Evolutionary conservation across 2,329 filamentous ascomycete species (phyloP).

Genomic region (Neonectria neomacrospora): DNA sequence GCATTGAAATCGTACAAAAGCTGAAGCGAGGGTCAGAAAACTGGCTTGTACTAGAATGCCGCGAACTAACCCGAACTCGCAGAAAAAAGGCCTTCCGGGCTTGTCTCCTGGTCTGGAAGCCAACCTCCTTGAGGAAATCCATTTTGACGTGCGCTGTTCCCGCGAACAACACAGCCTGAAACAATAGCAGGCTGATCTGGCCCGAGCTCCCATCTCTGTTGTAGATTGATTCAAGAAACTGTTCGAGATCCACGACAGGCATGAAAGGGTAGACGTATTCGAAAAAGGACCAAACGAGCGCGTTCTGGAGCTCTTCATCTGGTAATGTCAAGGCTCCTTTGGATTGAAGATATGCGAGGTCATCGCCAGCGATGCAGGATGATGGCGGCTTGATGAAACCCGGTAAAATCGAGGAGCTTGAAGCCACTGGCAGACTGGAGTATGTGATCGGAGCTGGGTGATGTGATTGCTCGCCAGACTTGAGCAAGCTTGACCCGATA

Average conservation of each 20-base stretch:
- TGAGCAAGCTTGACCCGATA: not conserved
- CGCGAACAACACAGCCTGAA: constrained; percentile 94
- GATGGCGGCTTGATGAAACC: constrained; percentile 84
- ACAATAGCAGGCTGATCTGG: constrained; percentile 83
- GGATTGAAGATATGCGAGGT: constrained; percentile 81
- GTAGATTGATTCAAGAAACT: constrained; percentile 69
- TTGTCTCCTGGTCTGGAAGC: constrained; percentile 80
- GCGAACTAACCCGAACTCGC: constrained; percentile 76
- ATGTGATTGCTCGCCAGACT: not conserved
- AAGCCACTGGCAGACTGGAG: not conserved
- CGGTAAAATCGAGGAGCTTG: constrained; percentile 51
- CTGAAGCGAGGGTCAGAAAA: constrained; percentile 51
- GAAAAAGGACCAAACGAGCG: constrained; percentile 81
- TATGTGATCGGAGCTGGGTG: not conserved
- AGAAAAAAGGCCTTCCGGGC: constrained; percentile 89
- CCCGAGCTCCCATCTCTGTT: constrained; percentile 73
- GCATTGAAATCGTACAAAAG: constrained; percentile 94
- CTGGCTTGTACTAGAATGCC: not conserved
- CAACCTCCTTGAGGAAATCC: constrained; percentile 76
- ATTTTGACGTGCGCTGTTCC: constrained; percentile 88
- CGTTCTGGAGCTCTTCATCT: constrained; percentile 74
- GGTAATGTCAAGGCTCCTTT: constrained; percentile 87
- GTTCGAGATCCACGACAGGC: constrained; percentile 72
- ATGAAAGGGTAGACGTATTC: constrained; percentile 94
- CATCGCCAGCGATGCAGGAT: constrained; percentile 77